Percentiles rank a stretch among this genome's conserved stretches.
These are phyloP conservation scores for Penicillium hordei DNA, from an alignment of 2,329 filamentous ascomycete species.

Conservation along the genomic window DNA sequence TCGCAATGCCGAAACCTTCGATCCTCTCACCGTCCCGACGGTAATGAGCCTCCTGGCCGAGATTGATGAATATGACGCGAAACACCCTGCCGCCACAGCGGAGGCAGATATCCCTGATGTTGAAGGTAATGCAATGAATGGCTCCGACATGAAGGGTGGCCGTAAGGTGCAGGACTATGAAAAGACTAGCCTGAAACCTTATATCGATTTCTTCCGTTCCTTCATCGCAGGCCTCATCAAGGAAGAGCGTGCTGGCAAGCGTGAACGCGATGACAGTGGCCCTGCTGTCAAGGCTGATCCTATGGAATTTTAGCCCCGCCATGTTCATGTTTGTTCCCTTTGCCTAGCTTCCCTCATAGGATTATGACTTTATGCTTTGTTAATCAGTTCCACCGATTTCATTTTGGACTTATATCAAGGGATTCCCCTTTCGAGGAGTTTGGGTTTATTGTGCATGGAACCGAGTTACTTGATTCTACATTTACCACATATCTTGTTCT, in stretches of 20 bases:
- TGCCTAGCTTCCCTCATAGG: not conserved
- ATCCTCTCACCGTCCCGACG: slow-evolving; percentile 85
- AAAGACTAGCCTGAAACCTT: slow-evolving; percentile 92
- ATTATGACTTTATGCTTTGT: slow-evolving; percentile 24
- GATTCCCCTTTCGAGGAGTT: not conserved
- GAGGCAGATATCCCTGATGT: slow-evolving; percentile 47
- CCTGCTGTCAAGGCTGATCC: slow-evolving; percentile 46
- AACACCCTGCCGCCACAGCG: slow-evolving; percentile 31
- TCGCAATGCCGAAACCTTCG: slow-evolving; percentile 71
- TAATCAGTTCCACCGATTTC: not conserved
- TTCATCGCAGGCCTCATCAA: slow-evolving; percentile 79
- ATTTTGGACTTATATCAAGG: not conserved
- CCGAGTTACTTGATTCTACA: not conserved
- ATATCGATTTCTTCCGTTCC: slow-evolving; percentile 81
- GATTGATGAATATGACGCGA: slow-evolving; percentile 75
- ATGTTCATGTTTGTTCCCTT: not conserved
- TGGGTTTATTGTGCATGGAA: not conserved
- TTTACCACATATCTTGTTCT: not conserved
- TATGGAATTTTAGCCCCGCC: slow-evolving; percentile 62
- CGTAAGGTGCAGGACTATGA: slow-evolving; percentile 78
- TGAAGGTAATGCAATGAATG: slow-evolving; percentile 33
- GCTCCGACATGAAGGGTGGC: slow-evolving; percentile 35
- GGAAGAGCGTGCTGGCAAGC: slow-evolving; percentile 61
- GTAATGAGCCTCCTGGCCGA: slow-evolving; percentile 78
- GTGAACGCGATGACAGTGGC: slow-evolving; percentile 52